Base-by-base conservation (phyloP, 106 monocot species). In the Alisma plantagoaquatica region DNA sequence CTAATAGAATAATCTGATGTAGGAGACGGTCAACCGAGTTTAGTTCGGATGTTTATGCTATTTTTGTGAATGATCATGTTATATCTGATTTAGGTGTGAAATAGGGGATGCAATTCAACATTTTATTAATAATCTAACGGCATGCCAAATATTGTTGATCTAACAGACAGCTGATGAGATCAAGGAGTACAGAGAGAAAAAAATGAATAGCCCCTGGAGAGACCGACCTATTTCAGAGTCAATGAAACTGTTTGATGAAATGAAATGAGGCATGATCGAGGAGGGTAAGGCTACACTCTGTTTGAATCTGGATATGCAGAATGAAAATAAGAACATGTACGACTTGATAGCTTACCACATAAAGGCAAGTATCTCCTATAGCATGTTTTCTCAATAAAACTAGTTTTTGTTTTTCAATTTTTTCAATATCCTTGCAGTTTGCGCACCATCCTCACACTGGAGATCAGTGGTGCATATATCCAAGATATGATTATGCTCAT, bases 391-490 rank as follows among this genome's bases (percentile, higher is more conserved):
- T 38, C 2, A 43, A 22, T 15, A 14, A 2, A 41, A 4, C 0
- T 58, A 42, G 26, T 23, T 35, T n/a, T n/a, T n/a, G n/a, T n/a
- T n/a, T 3, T 14, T 12, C 8, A 38, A 38, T 38, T 43, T 58
- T 27, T 14, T 50, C 53, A 22, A 27, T 15, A 21, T 65, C 14
- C 2, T 73, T 81, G 6, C 77, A 98, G 98, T 98, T 90, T 63
- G 75, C 74, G 28, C 75, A 89, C 33, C 98, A 98, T 78, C 98
- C 98, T 31, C 89, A 90, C 68, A 85, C 85, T 46, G 98, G 98
- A 43, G 98, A 90, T 60, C 89, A 98, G 61, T 98, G 98, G 98
- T 86, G 90, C 49, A 90, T 98, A 41, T 90, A 90, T 64, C 98
- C 89, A 46, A 86, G 90, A 70, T 90, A 90, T 75, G 98, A 98